Evolutionary conservation across 768 basidiomycete genomes (phyloP).

Genomic region (Termitomyces sp.): DNA sequence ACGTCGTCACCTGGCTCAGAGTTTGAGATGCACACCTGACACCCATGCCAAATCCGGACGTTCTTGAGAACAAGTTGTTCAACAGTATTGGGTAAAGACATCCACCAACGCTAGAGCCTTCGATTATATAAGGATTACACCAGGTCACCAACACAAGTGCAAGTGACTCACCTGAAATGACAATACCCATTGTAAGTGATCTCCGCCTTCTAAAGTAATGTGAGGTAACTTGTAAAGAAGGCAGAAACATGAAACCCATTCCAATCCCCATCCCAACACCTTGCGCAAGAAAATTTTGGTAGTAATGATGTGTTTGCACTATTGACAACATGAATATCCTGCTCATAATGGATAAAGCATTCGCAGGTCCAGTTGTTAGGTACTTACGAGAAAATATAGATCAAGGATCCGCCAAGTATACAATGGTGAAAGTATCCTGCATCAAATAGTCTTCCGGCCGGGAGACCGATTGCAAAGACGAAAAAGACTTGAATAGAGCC

Average conservation of each 20-base stretch:
- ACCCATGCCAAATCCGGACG: conserved; percentile 37
- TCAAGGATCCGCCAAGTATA: conserved; percentile 31
- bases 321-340: conserved; percentile 52
- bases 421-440: conserved; percentile 46
- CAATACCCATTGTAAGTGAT: conserved; percentile 52
- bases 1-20: conserved; percentile 19
- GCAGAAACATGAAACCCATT: conserved; percentile 52
- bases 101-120: conserved; percentile 46
- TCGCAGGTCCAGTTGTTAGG: not conserved
- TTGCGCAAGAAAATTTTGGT: conserved; percentile 52
- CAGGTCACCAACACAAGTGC: not conserved
- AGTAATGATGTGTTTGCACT: conserved; percentile 41
- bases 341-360: not conserved
- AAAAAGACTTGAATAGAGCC: conserved; percentile 49
- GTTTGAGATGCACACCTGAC: conserved; percentile 31
- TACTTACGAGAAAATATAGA: conserved; percentile 41
- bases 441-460: conserved; percentile 43
- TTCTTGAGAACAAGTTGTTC: conserved; percentile 38
- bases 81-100: conserved; percentile 50
- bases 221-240: conserved; percentile 46
- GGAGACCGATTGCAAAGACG: conserved; percentile 40
- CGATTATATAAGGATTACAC: not conserved
- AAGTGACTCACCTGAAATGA: conserved; percentile 38
- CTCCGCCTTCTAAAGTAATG: conserved; percentile 49
- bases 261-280: conserved; percentile 55